Evolutionary conservation across 768 basidiomycete species (phyloP).

Genomic region (Pleurotus ostreatus): DNA sequence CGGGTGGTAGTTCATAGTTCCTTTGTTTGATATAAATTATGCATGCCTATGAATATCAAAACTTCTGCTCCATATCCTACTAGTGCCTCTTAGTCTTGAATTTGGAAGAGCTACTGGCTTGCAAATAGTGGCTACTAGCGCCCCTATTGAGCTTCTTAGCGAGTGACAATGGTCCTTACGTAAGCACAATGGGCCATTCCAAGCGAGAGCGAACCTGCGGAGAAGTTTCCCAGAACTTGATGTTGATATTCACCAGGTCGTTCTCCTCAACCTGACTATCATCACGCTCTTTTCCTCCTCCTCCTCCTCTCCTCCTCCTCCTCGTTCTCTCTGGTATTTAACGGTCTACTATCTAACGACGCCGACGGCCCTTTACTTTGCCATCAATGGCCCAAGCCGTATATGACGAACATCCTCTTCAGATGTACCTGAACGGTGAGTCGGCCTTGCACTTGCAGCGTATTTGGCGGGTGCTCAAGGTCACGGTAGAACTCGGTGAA

Average conservation of each 20-base stretch:
- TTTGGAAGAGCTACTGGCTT: not conserved
- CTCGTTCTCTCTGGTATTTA: not conserved
- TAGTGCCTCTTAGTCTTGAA: not conserved
- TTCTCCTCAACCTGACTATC: not conserved
- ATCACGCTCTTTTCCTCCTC: not conserved
- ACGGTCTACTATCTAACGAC: constrained; percentile 4
- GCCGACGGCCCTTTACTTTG: constrained; percentile 12
- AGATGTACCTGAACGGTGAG: constrained; percentile 67
- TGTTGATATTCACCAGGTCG: constrained; percentile 6
- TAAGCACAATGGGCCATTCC: not conserved
- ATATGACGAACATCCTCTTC: constrained; percentile 74
- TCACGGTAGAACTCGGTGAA: constrained; percentile 13
- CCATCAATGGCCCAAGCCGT: constrained; percentile 68
- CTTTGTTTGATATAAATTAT: not conserved
- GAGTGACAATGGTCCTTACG: not conserved
- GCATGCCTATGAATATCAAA: not conserved
- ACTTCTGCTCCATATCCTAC: not conserved
- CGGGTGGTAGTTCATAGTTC: not conserved
- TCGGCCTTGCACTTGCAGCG: not conserved
- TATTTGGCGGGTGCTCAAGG: not conserved
- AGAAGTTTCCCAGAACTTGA: not conserved
- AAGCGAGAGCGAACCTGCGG: not conserved
- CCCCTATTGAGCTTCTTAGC: constrained; percentile 1
- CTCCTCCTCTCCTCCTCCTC: not conserved
- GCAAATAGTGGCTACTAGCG: not conserved